These are phyloP conservation scores for Tylopilus vinaceipallidus DNA, from an alignment of 768 basidiomycete genomes.

Conservation along the genomic window DNA sequence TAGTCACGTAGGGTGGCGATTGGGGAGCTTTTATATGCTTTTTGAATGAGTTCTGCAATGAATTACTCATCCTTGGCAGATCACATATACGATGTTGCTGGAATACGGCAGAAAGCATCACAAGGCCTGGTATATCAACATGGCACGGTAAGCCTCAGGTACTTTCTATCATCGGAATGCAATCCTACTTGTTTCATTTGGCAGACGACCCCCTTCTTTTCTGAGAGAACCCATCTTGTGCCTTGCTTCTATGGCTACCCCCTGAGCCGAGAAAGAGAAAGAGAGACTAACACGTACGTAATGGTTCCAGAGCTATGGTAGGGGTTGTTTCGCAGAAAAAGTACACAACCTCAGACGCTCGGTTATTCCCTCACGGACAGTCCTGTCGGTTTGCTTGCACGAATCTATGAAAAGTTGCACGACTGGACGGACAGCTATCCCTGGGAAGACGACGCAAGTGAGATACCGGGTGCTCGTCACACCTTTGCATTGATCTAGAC, in stretches of 20 bases:
- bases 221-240: slow-evolving; percentile 27
- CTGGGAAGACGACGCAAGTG: slow-evolving; percentile 57
- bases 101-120: slow-evolving; percentile 39
- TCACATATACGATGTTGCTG: slow-evolving; percentile 33
- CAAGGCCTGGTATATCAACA: slow-evolving; percentile 55
- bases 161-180: too few relatives aligned
- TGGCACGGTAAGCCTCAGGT: slow-evolving; percentile 37
- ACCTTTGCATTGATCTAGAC: neutral
- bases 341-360: slow-evolving; percentile 49
- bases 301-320: slow-evolving; percentile 21
- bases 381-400: slow-evolving; percentile 50
- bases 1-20: slow-evolving; percentile 50
- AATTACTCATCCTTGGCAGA: slow-evolving; percentile 20
- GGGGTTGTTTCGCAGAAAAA: slow-evolving; percentile 32
- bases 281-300: slow-evolving; percentile 18
- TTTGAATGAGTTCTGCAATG: neutral
- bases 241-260: slow-evolving; percentile 25
- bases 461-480: slow-evolving; percentile 6
- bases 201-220: slow-evolving; percentile 24
- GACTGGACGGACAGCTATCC: slow-evolving; percentile 50
- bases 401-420: slow-evolving; percentile 54
- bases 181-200: too few relatives aligned
- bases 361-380: slow-evolving; percentile 57
- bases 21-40: slow-evolving; percentile 41
- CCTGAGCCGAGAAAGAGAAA: slow-evolving; percentile 29